Conservation (phyloP, 345 rosid species). For the Hevea brasiliensis region DNA sequence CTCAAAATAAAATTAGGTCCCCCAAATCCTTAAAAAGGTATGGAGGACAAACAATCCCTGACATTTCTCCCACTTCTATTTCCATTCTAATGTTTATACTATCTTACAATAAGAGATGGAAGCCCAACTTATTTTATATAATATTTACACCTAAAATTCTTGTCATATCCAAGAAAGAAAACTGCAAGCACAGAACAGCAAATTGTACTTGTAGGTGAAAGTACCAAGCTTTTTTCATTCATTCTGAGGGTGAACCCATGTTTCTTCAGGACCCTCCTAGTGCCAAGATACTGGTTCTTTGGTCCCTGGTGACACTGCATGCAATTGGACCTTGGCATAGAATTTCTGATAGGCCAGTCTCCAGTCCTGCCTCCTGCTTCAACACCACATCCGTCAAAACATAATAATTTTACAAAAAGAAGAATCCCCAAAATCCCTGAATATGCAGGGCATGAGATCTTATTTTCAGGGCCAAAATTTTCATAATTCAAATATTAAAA, state of each 20-base stretch:
- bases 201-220: too few species aligned
- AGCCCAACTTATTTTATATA: not conserved
- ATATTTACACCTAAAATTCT: not conserved
- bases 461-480: too few species aligned
- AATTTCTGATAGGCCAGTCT: conserved; percentile 26
- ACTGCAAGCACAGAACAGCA: not conserved
- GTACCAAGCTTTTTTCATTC: not conserved
- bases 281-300: not conserved
- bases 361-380: conserved; percentile 14
- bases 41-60: too few species aligned
- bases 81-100: too few species aligned
- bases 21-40: too few species aligned
- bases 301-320: conserved; percentile 19
- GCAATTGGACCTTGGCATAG: conserved; percentile 25
- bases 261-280: conserved; percentile 2
- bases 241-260: not conserved
- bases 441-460: too few species aligned
- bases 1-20: too few species aligned
- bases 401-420: too few species aligned
- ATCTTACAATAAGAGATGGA: not conserved
- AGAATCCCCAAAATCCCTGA: too few species aligned
- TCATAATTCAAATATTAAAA: too few species aligned
- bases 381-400: not conserved
- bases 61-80: too few species aligned
- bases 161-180: not conserved